Evolutionary conservation across 1,284 basidiomycete genomes (phyloP).

Genomic region (Puccinia brachypodii): DNA sequence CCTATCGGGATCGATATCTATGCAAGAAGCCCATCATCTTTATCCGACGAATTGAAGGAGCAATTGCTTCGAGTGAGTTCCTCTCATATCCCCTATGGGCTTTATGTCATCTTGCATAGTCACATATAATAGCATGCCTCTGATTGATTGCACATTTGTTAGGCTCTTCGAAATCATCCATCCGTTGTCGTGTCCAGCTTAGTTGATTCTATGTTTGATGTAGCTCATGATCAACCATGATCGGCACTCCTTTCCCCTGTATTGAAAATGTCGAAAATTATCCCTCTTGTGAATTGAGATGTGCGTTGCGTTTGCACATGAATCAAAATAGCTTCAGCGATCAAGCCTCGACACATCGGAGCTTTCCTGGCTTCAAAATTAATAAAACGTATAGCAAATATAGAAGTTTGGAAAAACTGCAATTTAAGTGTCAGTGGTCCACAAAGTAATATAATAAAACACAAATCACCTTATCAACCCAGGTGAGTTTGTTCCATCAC

Average conservation of each 20-base stretch:
- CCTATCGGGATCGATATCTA: constrained; percentile 63
- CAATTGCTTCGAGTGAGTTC: constrained; percentile 47
- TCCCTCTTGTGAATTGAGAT: too few species aligned
- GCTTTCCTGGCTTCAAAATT: too few species aligned
- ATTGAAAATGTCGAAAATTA: too few species aligned
- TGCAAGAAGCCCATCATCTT: constrained; percentile 55
- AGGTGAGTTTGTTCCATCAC: too few species aligned
- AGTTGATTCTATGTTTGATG: constrained; percentile 29
- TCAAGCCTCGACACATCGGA: too few species aligned
- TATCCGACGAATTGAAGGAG: constrained; percentile 53
- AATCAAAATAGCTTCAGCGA: too few species aligned
- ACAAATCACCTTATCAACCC: too few species aligned
- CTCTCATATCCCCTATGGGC: not conserved
- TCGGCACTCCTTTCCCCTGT: not conserved
- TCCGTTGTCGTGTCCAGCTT: not conserved
- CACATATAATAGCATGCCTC: not conserved
- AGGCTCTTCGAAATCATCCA: constrained; percentile 20
- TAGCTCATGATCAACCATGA: constrained; percentile 18
- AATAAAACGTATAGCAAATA: too few species aligned
- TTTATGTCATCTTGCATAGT: not conserved
- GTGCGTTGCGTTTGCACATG: too few species aligned
- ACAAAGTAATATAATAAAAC: too few species aligned
- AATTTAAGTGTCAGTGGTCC: too few species aligned
- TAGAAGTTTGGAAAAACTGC: too few species aligned
- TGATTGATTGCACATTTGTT: not conserved